These are phyloP conservation scores for Cryptosporidium sp. DNA, from an alignment of 169 alveolate genomes.

Conservation along the genomic window DNA sequence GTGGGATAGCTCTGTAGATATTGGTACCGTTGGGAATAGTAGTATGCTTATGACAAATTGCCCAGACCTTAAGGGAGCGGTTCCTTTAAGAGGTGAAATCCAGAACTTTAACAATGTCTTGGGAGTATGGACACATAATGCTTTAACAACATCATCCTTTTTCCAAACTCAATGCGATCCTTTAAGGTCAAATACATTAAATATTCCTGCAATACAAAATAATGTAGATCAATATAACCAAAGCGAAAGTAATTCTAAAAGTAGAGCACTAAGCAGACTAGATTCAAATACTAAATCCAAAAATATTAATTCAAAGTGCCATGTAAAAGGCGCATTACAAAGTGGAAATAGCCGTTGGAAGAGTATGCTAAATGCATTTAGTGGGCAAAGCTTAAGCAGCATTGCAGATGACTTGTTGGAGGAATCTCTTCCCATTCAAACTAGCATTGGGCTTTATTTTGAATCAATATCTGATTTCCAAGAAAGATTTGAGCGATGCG, in stretches of 20 bases:
- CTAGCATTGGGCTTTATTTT: constrained; percentile 58
- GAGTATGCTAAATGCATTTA: constrained; percentile 64
- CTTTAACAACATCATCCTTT: constrained; percentile 48
- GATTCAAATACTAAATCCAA: neutral
- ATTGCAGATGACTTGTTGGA: constrained; percentile 64
- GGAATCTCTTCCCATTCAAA: constrained; percentile 60
- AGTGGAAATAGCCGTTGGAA: constrained; percentile 59
- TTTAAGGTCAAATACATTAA: constrained; percentile 30
- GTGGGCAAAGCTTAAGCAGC: constrained; percentile 53
- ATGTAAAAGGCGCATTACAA: neutral
- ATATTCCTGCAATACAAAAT: constrained; percentile 34
- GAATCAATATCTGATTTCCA: constrained; percentile 36
- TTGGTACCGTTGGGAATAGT: neutral
- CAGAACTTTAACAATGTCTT: constrained; percentile 27
- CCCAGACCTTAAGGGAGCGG: neutral
- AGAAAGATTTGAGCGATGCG: constrained; percentile 11
- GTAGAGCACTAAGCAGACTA: neutral
- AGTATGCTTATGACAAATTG: constrained; percentile 1
- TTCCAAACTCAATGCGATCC: constrained; percentile 37
- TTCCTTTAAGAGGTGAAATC: constrained; percentile 3
- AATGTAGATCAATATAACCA: neutral
- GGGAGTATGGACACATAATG: constrained; percentile 67
- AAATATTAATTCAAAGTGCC: constrained; percentile 11
- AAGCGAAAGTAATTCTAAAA: constrained; percentile 9
- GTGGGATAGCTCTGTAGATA: constrained; percentile 47